A percentile compares a stretch with the other conserved stretches of the same genome.
Conservation (phyloP, 2,329 filamentous ascomycete genomes). For the Penicillium sp. region DNA sequence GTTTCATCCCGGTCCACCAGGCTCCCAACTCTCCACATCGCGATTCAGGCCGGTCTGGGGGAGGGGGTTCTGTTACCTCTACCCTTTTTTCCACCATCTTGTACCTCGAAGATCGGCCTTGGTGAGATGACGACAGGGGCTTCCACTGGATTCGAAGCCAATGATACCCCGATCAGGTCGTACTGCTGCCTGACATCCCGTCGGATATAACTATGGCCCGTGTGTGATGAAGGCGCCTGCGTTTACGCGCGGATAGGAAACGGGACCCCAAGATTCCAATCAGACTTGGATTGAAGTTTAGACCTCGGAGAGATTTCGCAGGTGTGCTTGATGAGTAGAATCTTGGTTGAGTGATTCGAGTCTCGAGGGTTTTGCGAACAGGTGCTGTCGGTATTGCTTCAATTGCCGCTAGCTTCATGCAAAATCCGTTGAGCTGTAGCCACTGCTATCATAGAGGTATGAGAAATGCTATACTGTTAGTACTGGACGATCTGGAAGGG, state of each 20-base stretch:
- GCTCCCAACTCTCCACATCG: conserved; percentile 18
- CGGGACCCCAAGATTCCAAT: background rate
- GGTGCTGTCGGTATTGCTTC: background rate
- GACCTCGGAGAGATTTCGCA: background rate
- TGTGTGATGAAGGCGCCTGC: background rate
- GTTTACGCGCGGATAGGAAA: background rate
- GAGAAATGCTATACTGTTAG: background rate
- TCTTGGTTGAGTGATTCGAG: background rate
- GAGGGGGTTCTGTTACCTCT: conserved; percentile 2
- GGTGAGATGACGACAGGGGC: background rate
- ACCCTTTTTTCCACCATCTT: conserved; percentile 2
- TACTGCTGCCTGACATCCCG: background rate
- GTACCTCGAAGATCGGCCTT: conserved; percentile 10
- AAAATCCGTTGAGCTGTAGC: background rate
- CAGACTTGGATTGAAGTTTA: conserved; percentile 2
- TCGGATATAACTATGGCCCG: background rate
- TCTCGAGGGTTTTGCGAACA: background rate
- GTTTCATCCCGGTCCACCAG: conserved; percentile 19
- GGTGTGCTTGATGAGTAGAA: background rate
- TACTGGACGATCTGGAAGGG: background rate
- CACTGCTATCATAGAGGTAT: background rate
- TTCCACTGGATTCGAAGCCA: background rate
- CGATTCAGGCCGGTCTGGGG: conserved; percentile 15
- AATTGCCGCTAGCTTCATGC: background rate
- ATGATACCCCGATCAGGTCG: background rate